phyloP scores from a whole-genome alignment of 208 protist species.

The Borovskyia barvae region DNA sequence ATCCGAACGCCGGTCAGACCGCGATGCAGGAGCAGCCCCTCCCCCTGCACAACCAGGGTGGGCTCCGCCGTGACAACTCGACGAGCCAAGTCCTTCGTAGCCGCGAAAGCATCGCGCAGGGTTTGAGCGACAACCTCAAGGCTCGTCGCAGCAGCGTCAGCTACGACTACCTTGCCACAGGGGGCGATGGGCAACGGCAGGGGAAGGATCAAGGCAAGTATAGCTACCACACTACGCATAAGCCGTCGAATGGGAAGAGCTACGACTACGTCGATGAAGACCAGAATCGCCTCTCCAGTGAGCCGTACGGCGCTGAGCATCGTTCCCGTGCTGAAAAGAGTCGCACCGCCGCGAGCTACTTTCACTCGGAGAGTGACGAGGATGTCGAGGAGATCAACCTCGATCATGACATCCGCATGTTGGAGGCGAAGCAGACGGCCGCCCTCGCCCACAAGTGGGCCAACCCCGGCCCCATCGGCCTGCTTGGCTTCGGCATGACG shows the following conservation, averaged over 20 bases:
- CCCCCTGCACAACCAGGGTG: background rate
- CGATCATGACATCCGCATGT: conserved; percentile 25
- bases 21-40: background rate
- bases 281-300: conserved; percentile 10
- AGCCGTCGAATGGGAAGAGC: background rate
- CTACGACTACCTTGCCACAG: conserved; percentile 25
- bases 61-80: background rate
- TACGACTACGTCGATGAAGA: conserved; percentile 34
- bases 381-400: conserved; percentile 10
- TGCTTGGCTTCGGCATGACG: conserved; percentile 61
- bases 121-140: background rate
- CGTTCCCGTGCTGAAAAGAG: background rate
- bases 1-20: background rate
- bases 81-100: conserved; percentile 1
- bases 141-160: conserved; percentile 16
- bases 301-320: background rate
- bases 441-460: conserved; percentile 11
- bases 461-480: conserved; percentile 37
- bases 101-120: conserved; percentile 9
- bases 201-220: background rate
- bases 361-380: conserved; percentile 26
- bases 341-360: background rate
- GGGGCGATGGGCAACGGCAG: background rate
- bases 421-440: conserved; percentile 19
- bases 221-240: conserved; percentile 9